Conservation (phyloP, 108 stramenopile species). For the Nitzschia sp. region DNA sequence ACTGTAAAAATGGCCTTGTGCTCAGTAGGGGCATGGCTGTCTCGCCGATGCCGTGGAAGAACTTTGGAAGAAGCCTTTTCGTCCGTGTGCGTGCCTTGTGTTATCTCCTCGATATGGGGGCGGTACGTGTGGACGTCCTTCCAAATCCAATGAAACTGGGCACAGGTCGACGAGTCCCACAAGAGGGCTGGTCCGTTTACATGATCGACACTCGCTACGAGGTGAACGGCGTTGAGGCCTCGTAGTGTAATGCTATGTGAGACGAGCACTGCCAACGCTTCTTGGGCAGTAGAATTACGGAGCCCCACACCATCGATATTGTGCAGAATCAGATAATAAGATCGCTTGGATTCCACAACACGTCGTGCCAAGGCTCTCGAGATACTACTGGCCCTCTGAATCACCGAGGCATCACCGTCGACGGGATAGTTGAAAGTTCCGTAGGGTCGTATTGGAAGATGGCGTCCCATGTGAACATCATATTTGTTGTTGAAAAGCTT, state of each 20-base stretch:
- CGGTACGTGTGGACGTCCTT: slow-evolving; percentile 59
- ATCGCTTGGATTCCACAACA: slow-evolving; percentile 23
- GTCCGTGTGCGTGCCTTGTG: slow-evolving; percentile 2
- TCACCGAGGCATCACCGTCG: slow-evolving; percentile 11
- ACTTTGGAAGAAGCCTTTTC: slow-evolving; percentile 5
- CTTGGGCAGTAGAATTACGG: slow-evolving; percentile 48
- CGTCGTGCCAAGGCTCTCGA: slow-evolving; percentile 40
- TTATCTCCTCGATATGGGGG: slow-evolving; percentile 68
- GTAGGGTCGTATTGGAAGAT: background rate
- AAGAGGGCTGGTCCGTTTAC: slow-evolving; percentile 59
- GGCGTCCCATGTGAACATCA: slow-evolving; percentile 4
- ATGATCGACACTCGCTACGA: slow-evolving; percentile 77
- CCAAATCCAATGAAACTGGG: slow-evolving; percentile 56
- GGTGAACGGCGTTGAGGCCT: slow-evolving; percentile 48
- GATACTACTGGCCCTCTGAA: slow-evolving; percentile 50
- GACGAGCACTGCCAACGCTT: slow-evolving; percentile 61
- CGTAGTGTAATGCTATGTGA: slow-evolving; percentile 39
- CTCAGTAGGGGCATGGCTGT: background rate
- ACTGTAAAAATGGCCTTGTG: slow-evolving; percentile 38
- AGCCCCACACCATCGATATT: slow-evolving; percentile 71
- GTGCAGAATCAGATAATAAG: slow-evolving; percentile 70
- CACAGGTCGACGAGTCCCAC: slow-evolving; percentile 41
- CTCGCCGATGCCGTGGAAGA: background rate
- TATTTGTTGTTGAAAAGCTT: slow-evolving; percentile 26
- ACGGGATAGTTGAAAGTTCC: slow-evolving; percentile 1